These are phyloP conservation scores for Nakaseomyces bracarensis DNA, from an alignment of 1,139 yeast genomes.

Conservation along the genomic window DNA sequence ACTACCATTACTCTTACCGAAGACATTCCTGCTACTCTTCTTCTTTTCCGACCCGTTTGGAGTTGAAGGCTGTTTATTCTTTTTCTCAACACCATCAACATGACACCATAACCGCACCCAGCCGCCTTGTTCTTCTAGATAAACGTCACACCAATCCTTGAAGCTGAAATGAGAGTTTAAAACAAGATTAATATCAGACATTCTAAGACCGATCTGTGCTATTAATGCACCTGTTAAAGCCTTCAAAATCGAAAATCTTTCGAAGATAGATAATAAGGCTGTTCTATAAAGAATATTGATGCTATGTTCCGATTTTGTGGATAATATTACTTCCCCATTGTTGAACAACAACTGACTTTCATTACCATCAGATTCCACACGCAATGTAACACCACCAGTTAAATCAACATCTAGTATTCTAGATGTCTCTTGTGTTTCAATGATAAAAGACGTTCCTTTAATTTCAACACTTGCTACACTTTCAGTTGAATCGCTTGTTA, in stretches of 20 bases:
- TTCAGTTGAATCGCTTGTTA: constrained; percentile 3
- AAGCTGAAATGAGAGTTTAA: constrained; percentile 25
- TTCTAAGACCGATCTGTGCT: constrained; percentile 22
- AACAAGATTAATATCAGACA: constrained; percentile 28
- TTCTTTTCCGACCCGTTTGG: constrained; percentile 6
- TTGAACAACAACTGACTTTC: constrained; percentile 10
- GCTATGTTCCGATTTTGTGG: constrained; percentile 9
- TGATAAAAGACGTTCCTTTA: constrained; percentile 3
- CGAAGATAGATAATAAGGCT: constrained; percentile 22
- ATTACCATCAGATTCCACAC: constrained; percentile 9
- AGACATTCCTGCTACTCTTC: constrained; percentile 2
- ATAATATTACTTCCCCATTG: constrained; percentile 11
- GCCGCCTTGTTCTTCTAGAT: constrained; percentile 24
- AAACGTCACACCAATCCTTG: constrained; percentile 32
- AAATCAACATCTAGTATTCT: constrained; percentile 9
- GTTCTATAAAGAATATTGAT: constrained; percentile 13
- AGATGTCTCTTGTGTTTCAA: constrained; percentile 5
- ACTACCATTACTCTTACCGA: background rate
- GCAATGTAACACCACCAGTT: constrained; percentile 10
- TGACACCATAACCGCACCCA: constrained; percentile 32
- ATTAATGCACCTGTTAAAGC: constrained; percentile 28
- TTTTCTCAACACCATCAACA: constrained; percentile 22
- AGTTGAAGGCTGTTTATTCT: background rate
- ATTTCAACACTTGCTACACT: constrained; percentile 4
- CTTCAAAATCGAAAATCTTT: constrained; percentile 24